Evolutionary conservation across 768 basidiomycete genomes (phyloP), one percentile per base, ranked within the genome.

Genomic region (Sistotremastrum niveocremeum): DNA sequence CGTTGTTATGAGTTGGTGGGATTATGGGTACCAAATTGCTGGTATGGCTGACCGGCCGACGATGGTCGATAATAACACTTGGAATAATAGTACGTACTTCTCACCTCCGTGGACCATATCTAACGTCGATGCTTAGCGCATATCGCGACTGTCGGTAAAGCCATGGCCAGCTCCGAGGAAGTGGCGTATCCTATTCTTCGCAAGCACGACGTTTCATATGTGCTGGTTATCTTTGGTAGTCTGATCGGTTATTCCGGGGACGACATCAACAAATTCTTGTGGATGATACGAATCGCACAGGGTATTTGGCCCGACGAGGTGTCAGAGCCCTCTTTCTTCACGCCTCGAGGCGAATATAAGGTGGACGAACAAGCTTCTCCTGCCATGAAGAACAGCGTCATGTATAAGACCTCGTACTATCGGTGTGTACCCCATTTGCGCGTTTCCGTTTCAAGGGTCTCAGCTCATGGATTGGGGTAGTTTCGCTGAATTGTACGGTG

Each of bases 341-440:
- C 84, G 0, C 70, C 79, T 28, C 68, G 82, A 9, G 95, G 95
- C 39, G 95, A 98, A 60, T 99, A 98, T 66, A 79, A 81, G 48
- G 71, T 99, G 37, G 95, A 97, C 57, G 87, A 85, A 30, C 66
- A 67, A 41, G 95, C 95, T 41, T 78, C 84, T 0, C 65, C 74
- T 1, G 66, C 90, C 8, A 99, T 99, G 95, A 86, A 72, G 67
- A 82, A 95, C 59, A 87, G 88, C 57, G 67, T 99, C 65, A 95
- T 99, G 94, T 98, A 98, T 68, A 98, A 98, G 71, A 90, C 97
- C 90, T 86, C 84, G 10, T 98, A 94, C 62, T 97, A 94, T 59
- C 77, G 91, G 79, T 87, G 49, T 40, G 70, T 54, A 6, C 10
- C 34, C 39, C 28, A n/a, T 31, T 62, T 60, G 4, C 36, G 37